Percentiles rank a stretch among this genome's conserved stretches.
Conservation (phyloP, 495 filamentous ascomycete species). For the Lichenothelia convexa region DNA sequence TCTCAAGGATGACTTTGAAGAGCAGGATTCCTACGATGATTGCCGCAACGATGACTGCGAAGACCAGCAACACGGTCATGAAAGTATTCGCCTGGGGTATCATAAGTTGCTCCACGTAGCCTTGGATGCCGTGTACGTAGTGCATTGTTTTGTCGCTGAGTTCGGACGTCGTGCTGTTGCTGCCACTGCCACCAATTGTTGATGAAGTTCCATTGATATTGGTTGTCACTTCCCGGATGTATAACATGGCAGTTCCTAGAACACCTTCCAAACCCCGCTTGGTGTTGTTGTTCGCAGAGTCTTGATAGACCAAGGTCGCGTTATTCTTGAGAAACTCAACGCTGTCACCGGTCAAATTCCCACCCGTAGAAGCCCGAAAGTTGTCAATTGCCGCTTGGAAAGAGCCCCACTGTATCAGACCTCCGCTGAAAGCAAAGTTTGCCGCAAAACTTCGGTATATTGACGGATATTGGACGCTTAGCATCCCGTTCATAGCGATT, state of each 20-base stretch:
- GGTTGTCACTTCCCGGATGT: conserved; percentile 33
- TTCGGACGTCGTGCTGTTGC: conserved; percentile 9
- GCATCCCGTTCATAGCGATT: conserved; percentile 89
- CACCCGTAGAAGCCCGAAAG: conserved; percentile 65
- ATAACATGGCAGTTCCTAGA: conserved; percentile 26
- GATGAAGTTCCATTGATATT: conserved; percentile 28
- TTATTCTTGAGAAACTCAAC: conserved; percentile 51
- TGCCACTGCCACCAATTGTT: conserved; percentile 7
- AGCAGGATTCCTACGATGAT: conserved; percentile 77
- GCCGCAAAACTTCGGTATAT: conserved; percentile 75
- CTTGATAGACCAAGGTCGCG: conserved; percentile 46
- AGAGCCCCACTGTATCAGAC: conserved; percentile 60
- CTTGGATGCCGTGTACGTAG: conserved; percentile 50
- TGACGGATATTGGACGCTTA: conserved; percentile 69
- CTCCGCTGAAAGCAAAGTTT: conserved; percentile 88
- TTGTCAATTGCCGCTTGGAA: conserved; percentile 74
- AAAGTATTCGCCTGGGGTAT: conserved; percentile 85
- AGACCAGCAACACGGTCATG: conserved; percentile 84
- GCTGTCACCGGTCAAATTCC: conserved; percentile 65
- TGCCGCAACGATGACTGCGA: conserved; percentile 67
- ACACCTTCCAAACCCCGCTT: conserved; percentile 38
- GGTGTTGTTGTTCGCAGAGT: conserved; percentile 25
- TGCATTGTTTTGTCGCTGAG: conserved; percentile 26
- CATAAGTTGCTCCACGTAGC: conserved; percentile 54
- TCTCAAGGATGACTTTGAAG: conserved; percentile 80